These are phyloP conservation scores for Hippophae gyantsensis DNA, from an alignment of 306 rosid genomes.

Conservation along the genomic window DNA sequence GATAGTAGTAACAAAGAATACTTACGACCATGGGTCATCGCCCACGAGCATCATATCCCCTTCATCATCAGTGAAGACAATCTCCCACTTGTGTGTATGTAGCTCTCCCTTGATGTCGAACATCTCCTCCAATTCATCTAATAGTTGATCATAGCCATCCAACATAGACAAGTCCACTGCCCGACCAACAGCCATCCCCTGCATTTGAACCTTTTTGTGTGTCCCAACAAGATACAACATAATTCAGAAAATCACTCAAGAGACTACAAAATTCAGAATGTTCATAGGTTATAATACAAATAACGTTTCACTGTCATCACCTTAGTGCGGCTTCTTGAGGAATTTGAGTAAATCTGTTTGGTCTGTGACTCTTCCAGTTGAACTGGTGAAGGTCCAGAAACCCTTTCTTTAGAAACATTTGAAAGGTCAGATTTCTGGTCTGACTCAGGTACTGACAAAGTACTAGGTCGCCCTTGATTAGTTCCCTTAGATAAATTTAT, in stretches of 20 bases:
- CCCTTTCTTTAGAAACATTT: constrained; percentile 40
- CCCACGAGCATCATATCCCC: constrained; percentile 91
- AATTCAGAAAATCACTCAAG: constrained; percentile 19
- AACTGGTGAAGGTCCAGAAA: constrained; percentile 32
- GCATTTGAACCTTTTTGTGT: constrained; percentile 74
- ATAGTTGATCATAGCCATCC: constrained; percentile 74
- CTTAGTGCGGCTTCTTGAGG: constrained; percentile 81
- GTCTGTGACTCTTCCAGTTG: constrained; percentile 43
- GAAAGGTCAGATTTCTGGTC: constrained; percentile 42
- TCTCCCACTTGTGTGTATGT: constrained; percentile 54
- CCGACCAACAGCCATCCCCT: constrained; percentile 89
- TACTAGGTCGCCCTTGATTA: constrained; percentile 35
- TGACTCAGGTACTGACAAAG: constrained; percentile 34
- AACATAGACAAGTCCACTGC: constrained; percentile 78
- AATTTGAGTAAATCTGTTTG: constrained; percentile 45
- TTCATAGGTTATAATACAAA: background rate
- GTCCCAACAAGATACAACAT: constrained; percentile 7
- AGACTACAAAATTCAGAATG: background rate
- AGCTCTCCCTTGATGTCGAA: constrained; percentile 85
- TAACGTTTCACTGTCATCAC: constrained; percentile 24
- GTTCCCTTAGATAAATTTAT: constrained; percentile 15
- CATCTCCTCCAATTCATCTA: constrained; percentile 69
- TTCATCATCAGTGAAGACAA: constrained; percentile 81
- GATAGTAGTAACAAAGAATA: constrained; percentile 9
- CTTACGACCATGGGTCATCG: constrained; percentile 90